Evolutionary conservation across 169 alveolate genomes (phyloP), one percentile per base, ranked within the genome.

Genomic region (Perkinsus marinus): DNA sequence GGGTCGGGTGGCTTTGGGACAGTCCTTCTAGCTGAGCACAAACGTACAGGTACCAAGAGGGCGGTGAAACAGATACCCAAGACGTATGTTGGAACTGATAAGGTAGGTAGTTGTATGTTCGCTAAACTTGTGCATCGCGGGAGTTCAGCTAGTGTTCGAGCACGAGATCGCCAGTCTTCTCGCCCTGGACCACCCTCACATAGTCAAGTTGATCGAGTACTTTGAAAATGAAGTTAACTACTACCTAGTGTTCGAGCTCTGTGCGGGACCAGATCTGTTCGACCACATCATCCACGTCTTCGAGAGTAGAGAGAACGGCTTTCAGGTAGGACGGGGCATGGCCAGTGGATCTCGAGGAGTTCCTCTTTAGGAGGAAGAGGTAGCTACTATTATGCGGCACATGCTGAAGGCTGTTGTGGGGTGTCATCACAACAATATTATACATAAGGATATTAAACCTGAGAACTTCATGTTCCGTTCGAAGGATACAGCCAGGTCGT

Each of bases 171-270:
- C 89, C 39, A 93, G 93, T 22, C 47, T 93, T 26, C 92, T 90
- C 38, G 92, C 89, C 46, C 57, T 94, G 57, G 96, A 94, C 39
- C 96, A 94, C 91, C 96, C 96, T 7, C 93, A 94, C 39, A 92
- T 93, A 39, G 93, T 94, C 26, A 94, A 93, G 91, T 39, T 93
- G 41, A 93, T 91, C 68, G 96, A 94, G 91, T 89, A 89, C 39
- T 94, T 69, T 92, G 92, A 92, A 26, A 93, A 94, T 57, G 92
- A 90, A 41, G 92, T 89, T 19, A 43, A 90, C 37, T 92, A 92
- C 92, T 92, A 93, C 30, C 89, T 94, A 26, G 93, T 93, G 26
- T 91, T 94, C 90, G 96, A 94, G 46, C 94, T 91, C 92, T 90
- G 94, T 37, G 90, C 89, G 39, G 96, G 96, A 2, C 95, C 95